Evolutionary conservation across 805 yeast species (phyloP).

Genomic region (Metschnikowia similis): DNA sequence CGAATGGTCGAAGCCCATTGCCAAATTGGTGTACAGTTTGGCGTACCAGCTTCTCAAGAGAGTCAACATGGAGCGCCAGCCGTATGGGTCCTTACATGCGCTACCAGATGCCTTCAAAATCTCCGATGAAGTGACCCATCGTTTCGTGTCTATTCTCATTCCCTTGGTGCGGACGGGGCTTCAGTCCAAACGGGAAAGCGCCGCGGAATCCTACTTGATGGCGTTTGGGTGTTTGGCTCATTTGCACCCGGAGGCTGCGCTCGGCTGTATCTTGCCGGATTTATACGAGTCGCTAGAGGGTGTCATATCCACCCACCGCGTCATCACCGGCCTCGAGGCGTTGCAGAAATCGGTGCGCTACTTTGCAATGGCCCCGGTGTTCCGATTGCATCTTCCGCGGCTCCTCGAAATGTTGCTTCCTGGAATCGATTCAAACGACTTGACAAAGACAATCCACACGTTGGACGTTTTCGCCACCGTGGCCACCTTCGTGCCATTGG

Average conservation of each 20-base stretch:
- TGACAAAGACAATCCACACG: slow-evolving; percentile 64
- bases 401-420: slow-evolving; percentile 65
- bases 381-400: slow-evolving; percentile 74
- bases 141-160: slow-evolving; percentile 49
- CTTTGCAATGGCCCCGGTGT: slow-evolving; percentile 59
- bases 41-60: slow-evolving; percentile 60
- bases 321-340: slow-evolving; percentile 65
- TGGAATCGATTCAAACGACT: slow-evolving; percentile 87
- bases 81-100: slow-evolving; percentile 21
- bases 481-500: slow-evolving; percentile 68
- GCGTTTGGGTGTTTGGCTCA: slow-evolving; percentile 62
- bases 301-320: slow-evolving; percentile 74
- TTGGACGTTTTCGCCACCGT: slow-evolving; percentile 65
- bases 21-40: slow-evolving; percentile 60
- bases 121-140: slow-evolving; percentile 27
- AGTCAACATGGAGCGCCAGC: slow-evolving; percentile 43
- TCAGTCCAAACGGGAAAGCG: slow-evolving; percentile 64
- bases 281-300: slow-evolving; percentile 72
- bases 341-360: slow-evolving; percentile 62
- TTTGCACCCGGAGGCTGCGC: slow-evolving; percentile 50
- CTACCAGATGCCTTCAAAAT: slow-evolving; percentile 32
- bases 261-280: slow-evolving; percentile 58
- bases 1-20: slow-evolving; percentile 71
- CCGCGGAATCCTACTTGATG: slow-evolving; percentile 54
- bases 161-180: slow-evolving; percentile 63